Evolutionary conservation across 768 basidiomycete genomes (phyloP), one percentile per base, ranked within the genome.

Genomic region (Termitomyces sp.): DNA sequence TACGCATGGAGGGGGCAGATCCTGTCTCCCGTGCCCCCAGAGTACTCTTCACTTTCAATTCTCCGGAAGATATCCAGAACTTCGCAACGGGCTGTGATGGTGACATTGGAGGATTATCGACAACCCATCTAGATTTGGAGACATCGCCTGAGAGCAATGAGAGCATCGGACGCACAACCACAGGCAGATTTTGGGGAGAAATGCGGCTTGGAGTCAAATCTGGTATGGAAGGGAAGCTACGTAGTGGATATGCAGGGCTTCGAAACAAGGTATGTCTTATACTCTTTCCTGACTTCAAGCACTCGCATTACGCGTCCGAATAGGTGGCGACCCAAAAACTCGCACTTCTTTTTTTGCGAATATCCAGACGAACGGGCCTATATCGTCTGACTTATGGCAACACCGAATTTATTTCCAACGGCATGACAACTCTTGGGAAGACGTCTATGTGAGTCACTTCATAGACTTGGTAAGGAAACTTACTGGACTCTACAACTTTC

Each of bases 311-410:
- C 86, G 91, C 4, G 72, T 97, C 11, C 85, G 91, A 15, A 81
- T 87, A 57, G 80, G 80, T 26, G 95, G 94, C 3, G 84, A 91
- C 60, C 83, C 85, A 21, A 78, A 82, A 41, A 89, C 89, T 42
- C 82, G 85, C 60, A 84, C 83, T 62, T 86, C 90, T n/a, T 98
- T 94, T 76, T 95, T 89, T 62, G 88, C 93, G 48, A 98, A 98
- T 71, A 74, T 98, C 46, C 94, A 97, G 69, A 96, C 94, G 2
- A 89, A 93, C 51, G 89, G 90, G 0, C 78, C 83, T 44, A 77
- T 90, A 49, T 80, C 84, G 50, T 87, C 85, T 38, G 93, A 96
- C 67, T 74, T 98, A n/a, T 98, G 91, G 87, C 96, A 97, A 67
- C 94, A 98, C 63, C 81, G 91, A 35, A 75, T 98, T n/a, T 91